These are phyloP conservation scores for Calophaca sinica DNA, from an alignment of 306 rosid genomes.

Conservation along the genomic window DNA sequence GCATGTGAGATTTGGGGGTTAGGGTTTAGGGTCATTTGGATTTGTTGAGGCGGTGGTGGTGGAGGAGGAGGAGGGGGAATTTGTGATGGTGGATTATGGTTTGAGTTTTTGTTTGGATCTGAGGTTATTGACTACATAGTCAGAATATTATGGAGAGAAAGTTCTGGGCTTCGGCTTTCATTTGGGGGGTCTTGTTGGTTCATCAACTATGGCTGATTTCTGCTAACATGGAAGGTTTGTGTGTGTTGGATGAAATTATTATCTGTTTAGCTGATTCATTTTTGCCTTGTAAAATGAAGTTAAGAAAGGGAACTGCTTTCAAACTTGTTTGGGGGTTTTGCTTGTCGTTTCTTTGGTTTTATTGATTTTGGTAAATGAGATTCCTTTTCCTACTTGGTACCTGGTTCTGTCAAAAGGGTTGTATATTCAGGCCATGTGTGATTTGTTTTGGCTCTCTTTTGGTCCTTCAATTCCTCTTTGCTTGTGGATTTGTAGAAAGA, in stretches of 20 bases:
- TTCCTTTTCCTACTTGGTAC: constrained; percentile 26
- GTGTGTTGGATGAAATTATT: neutral
- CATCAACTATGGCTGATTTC: constrained; percentile 76
- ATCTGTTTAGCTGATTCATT: constrained; percentile 19
- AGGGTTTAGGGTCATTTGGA: constrained; percentile 51
- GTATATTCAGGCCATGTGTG: constrained; percentile 6
- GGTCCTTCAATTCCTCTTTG: constrained; percentile 7
- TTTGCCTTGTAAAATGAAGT: constrained; percentile 1
- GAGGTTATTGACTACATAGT: constrained; percentile 64
- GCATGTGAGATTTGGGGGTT: constrained; percentile 53
- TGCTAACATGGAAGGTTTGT: constrained; percentile 98
- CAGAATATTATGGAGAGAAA: constrained; percentile 66
- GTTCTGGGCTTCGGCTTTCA: constrained; percentile 61
- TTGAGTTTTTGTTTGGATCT: constrained; percentile 78
- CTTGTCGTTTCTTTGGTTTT: constrained; percentile 24
- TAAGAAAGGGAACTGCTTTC: neutral
- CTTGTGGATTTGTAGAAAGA: constrained; percentile 19
- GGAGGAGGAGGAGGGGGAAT: constrained; percentile 26
- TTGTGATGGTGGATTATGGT: constrained; percentile 64
- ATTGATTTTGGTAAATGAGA: constrained; percentile 21
- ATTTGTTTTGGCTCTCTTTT: constrained; percentile 20
- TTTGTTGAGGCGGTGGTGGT: constrained; percentile 25
- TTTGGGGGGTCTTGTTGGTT: constrained; percentile 64
- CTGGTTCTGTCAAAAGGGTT: constrained; percentile 14
- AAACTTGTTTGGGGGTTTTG: constrained; percentile 21